Base-by-base conservation (phyloP, 2,329 filamentous ascomycete genomes). In the Chrysosporium queenslandicum region DNA sequence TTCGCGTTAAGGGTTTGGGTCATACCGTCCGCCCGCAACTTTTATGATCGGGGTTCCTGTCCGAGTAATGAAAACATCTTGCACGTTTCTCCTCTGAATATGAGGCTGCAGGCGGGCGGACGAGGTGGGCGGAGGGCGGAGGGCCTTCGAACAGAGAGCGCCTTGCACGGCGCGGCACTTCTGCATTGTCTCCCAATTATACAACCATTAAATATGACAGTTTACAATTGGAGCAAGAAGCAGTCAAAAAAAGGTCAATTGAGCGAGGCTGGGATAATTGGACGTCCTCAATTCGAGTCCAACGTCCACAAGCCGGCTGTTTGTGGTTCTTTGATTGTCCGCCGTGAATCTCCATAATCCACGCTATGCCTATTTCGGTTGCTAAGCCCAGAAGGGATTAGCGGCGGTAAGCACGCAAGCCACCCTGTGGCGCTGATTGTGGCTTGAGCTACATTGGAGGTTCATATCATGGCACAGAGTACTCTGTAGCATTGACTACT, bases 21-120 rank as follows among this genome's bases (percentile, higher is more conserved):
- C 81, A 73, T 73, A 94, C 87, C 91, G 84, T 76, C 92, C 92
- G 73, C 91, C 91, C 66, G 90, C 82, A 53, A 85, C 77, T 65
- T 89, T 85, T 66, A 97, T 75, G 63, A 97, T 90, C 57, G 92
- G 91, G 77, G 95, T 96, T 71, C 92, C 92, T 54, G 92, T 98
- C 64, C 92, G 81, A 57, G 91, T 94, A 66, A 98, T 95, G 64
- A 86, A 77, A 66, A 98, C 80, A 76, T 98, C 92, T 68, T 88
- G 86, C 58, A 81, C 63, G 61, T 68, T 70, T 58, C 74, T 68
- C 77, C 70, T 69, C 61, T 73, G 71, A 55, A 66, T 59, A 54
- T 69, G 66, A 56, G 66, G 65, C 62, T 69, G 66, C 41, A 68
- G 59, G 52, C 65, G 63, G 51, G 52, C 41, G 30, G 50, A 46